A percentile compares a stretch with the other conserved stretches of the same genome.
These are phyloP conservation scores for Saprolegnia parasitica DNA, from an alignment of 352 stramenopile genomes.

Conservation along the genomic window DNA sequence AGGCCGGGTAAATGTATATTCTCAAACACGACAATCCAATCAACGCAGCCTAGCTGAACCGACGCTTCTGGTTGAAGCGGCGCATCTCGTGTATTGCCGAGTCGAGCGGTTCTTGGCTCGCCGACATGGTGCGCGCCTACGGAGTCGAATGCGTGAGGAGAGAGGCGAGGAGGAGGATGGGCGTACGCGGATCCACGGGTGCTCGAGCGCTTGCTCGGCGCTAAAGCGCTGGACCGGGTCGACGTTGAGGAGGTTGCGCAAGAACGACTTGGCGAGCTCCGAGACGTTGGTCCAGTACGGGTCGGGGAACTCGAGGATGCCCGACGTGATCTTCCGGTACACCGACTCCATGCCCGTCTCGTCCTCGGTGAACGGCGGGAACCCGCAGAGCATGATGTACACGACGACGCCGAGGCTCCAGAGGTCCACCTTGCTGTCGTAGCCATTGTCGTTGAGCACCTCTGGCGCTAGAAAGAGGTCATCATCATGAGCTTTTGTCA, in stretches of 20 bases:
- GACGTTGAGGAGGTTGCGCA: slow-evolving; percentile 74
- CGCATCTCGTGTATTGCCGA: slow-evolving; percentile 85
- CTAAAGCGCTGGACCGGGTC: slow-evolving; percentile 65
- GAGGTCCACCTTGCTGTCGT: slow-evolving; percentile 83
- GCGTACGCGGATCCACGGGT: slow-evolving; percentile 75
- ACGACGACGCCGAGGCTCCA: slow-evolving; percentile 83
- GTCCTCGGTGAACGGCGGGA: slow-evolving; percentile 78
- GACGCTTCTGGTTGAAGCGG: slow-evolving; percentile 86
- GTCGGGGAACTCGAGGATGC: slow-evolving; percentile 69
- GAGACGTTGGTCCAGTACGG: slow-evolving; percentile 86
- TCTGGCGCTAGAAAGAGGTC: slow-evolving; percentile 51
- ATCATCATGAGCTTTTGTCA: not conserved
- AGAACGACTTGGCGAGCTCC: slow-evolving; percentile 77
- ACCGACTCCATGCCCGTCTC: slow-evolving; percentile 77
- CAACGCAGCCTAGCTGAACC: slow-evolving; percentile 57
- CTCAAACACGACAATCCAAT: slow-evolving; percentile 3
- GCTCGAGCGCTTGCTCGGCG: slow-evolving; percentile 59
- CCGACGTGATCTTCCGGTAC: slow-evolving; percentile 80
- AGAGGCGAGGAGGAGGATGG: not conserved
- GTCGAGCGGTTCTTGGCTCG: slow-evolving; percentile 70
- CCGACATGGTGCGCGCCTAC: slow-evolving; percentile 48
- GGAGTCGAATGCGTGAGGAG: not conserved
- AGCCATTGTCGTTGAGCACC: slow-evolving; percentile 78
- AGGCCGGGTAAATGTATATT: slow-evolving; percentile 15
- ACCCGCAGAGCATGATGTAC: slow-evolving; percentile 86